Evolutionary conservation across 2,329 filamentous ascomycete genomes (phyloP).

Genomic region (Colletotrichum abscissum): DNA sequence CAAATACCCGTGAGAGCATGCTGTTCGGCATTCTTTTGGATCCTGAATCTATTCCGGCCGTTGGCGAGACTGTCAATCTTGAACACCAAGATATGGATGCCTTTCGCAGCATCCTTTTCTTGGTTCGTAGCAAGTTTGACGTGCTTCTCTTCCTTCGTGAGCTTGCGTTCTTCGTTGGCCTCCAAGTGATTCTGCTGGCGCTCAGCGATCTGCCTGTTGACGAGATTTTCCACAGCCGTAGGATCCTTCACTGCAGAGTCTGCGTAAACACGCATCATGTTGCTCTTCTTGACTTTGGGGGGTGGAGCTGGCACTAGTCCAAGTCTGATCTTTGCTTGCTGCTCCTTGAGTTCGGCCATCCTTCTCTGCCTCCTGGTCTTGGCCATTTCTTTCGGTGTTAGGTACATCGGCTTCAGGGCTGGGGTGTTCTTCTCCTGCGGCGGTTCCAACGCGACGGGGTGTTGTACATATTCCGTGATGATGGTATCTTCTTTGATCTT

Average conservation of each 20-base stretch:
- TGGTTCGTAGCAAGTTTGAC: constrained; percentile 88
- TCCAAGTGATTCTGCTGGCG: constrained; percentile 82
- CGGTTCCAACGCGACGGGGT: constrained; percentile 90
- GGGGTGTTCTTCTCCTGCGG: constrained; percentile 88
- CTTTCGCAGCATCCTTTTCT: constrained; percentile 87
- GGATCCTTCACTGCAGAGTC: constrained; percentile 85
- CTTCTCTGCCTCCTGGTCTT: constrained; percentile 90
- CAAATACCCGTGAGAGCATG: constrained; percentile 88
- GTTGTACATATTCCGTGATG: constrained; percentile 90
- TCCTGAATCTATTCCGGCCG: constrained; percentile 92
- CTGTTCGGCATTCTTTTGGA: constrained; percentile 92
- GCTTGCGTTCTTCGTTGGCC: constrained; percentile 84
- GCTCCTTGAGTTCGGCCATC: constrained; percentile 93
- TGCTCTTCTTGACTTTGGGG: constrained; percentile 96
- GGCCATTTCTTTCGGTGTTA: constrained; percentile 90
- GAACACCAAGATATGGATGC: constrained; percentile 88
- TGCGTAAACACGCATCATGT: constrained; percentile 88
- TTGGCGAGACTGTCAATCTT: constrained; percentile 90
- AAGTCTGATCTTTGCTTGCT: constrained; percentile 94
- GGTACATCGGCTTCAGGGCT: constrained; percentile 87
- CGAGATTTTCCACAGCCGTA: constrained; percentile 93
- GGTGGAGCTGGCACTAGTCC: constrained; percentile 90
- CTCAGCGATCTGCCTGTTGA: constrained; percentile 92
- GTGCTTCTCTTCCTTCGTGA: constrained; percentile 87
- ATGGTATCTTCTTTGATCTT: constrained; percentile 88